phyloP scores from a whole-genome alignment of 768 basidiomycete species.

The Hebeloma cylindrosporum region DNA sequence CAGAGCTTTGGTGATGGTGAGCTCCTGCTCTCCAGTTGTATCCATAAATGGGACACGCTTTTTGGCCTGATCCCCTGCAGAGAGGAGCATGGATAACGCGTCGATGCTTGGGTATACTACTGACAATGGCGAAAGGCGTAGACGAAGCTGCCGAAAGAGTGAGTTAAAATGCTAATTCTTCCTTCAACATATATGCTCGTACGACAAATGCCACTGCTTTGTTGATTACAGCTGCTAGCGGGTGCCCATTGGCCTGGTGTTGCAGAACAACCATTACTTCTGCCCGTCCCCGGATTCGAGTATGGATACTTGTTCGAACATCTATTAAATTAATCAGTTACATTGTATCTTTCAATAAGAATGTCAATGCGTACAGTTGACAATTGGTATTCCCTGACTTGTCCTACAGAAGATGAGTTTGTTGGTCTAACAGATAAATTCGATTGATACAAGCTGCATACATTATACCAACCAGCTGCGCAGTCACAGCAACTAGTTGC shows the following conservation, averaged over 20 bases:
- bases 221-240: constrained; percentile 16
- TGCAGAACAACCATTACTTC: constrained; percentile 18
- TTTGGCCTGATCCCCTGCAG: constrained; percentile 21
- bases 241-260: constrained; percentile 17
- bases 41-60: constrained; percentile 25
- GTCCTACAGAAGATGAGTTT: constrained; percentile 7
- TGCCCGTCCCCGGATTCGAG: constrained; percentile 23
- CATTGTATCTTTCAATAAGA: neutral
- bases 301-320: constrained; percentile 27
- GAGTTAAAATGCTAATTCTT: neutral
- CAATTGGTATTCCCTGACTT: constrained; percentile 25
- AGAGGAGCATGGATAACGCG: constrained; percentile 14
- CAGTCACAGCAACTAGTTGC: constrained; percentile 28
- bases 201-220: constrained; percentile 21
- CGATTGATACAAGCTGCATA: too few relatives aligned
- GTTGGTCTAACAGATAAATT: neutral
- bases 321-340: constrained; percentile 6
- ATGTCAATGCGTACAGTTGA: constrained; percentile 14
- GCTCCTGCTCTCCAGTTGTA: constrained; percentile 14
- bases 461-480: constrained; percentile 29
- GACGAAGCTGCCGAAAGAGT: constrained; percentile 3
- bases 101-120: constrained; percentile 9
- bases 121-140: constrained; percentile 6
- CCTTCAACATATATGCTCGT: constrained; percentile 2
- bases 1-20: constrained; percentile 9